Conservation (phyloP, 2,329 filamentous ascomycete species). For the Botryotinia convoluta region DNA sequence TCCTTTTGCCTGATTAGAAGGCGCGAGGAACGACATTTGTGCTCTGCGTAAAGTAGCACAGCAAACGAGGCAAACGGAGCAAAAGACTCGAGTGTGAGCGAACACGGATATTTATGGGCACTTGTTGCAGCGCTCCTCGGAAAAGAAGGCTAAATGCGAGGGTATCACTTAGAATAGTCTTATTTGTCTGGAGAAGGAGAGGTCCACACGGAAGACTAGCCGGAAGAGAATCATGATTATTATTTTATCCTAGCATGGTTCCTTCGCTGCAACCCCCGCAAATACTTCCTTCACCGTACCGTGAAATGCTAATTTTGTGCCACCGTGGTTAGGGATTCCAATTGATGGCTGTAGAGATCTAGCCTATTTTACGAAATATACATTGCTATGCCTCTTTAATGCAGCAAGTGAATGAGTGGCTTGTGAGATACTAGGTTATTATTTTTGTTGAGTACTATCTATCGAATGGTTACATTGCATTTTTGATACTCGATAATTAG, state of each 20-base stretch:
- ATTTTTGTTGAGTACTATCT: constrained; percentile 1
- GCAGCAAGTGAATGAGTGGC: background rate
- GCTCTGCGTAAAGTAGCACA: background rate
- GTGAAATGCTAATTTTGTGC: background rate
- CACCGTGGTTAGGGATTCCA: background rate
- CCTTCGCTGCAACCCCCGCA: constrained; percentile 11
- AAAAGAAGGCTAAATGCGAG: constrained; percentile 16
- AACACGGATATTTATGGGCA: constrained; percentile 15
- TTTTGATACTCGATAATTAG: background rate
- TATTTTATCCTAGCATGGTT: background rate
- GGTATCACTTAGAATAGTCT: background rate
- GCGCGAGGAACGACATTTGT: constrained; percentile 18
- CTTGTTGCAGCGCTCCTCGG: constrained; percentile 1
- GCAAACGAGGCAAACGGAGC: background rate
- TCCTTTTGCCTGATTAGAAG: constrained; percentile 11
- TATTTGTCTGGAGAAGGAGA: constrained; percentile 9
- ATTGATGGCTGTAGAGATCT: background rate
- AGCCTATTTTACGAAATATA: background rate
- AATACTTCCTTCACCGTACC: background rate
- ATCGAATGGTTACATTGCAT: background rate
- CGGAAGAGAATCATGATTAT: background rate
- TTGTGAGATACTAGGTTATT: background rate
- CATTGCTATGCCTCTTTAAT: background rate
- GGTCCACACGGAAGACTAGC: constrained; percentile 1
- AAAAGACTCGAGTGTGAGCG: background rate